Conservation (phyloP, 306 rosid genomes). For the barrel medic (Medicago truncatula) region MtrunA17r5.0-ANR NC_053045.1:10771001-10771500, state of each 20-base stretch:
- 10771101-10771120: background rate
- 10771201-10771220: constrained; percentile 63
- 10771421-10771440: constrained; percentile 14
- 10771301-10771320: constrained; percentile 85
- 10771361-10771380: constrained; percentile 86
- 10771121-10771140: constrained; percentile 50
- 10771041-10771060: constrained; percentile 56
- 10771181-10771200: constrained; percentile 71
- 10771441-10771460: constrained; percentile 58
- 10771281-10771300: constrained; percentile 72
- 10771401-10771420: constrained; percentile 42
- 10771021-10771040: constrained; percentile 69
- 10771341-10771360: constrained; percentile 81
- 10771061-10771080: background rate
- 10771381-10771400: constrained; percentile 85
- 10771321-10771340: constrained; percentile 74
- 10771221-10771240: constrained; percentile 62
- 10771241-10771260: constrained; percentile 60
- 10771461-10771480: constrained; percentile 73
- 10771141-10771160: constrained; percentile 71
- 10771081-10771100: constrained; percentile 33
- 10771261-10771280: constrained; percentile 69
- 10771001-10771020: constrained; percentile 60
- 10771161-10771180: constrained; percentile 63
- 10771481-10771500: constrained; percentile 74